Conservation (phyloP, 2,329 filamentous ascomycete genomes). For the Hymenoscyphus repandus region DNA sequence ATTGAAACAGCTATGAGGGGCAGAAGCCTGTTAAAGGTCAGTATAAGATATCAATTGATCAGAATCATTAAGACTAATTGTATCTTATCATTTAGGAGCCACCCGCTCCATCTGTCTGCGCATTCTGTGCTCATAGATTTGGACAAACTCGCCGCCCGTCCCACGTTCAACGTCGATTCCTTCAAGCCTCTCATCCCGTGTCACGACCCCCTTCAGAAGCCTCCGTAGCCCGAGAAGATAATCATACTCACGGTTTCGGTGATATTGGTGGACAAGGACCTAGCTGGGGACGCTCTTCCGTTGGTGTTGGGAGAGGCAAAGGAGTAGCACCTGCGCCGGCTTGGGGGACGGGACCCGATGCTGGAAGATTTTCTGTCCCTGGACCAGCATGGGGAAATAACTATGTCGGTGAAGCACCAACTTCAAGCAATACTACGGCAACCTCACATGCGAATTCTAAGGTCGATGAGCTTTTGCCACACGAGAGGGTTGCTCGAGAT, state of each 20-base stretch:
- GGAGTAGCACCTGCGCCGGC: slow-evolving; percentile 4
- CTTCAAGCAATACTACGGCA: not conserved
- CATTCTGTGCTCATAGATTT: slow-evolving; percentile 31
- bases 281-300: not conserved
- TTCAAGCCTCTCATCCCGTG: slow-evolving; percentile 28
- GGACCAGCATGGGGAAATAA: not conserved
- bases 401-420: not conserved
- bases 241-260: not conserved
- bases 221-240: slow-evolving; percentile 12
- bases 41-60: not conserved
- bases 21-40: slow-evolving; percentile 27
- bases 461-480: slow-evolving; percentile 1
- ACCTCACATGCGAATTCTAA: not conserved
- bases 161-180: slow-evolving; percentile 29
- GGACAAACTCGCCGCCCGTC: slow-evolving; percentile 26
- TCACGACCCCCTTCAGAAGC: slow-evolving; percentile 22
- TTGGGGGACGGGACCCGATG: slow-evolving; percentile 12
- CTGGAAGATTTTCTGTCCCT: slow-evolving; percentile 6
- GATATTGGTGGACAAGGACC: not conserved
- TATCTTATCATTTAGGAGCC: slow-evolving; percentile 21
- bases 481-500: slow-evolving; percentile 17
- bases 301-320: slow-evolving; percentile 6
- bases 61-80: slow-evolving; percentile 1
- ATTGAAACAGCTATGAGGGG: slow-evolving; percentile 27
- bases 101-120: slow-evolving; percentile 26